A percentile compares a stretch with the other conserved stretches of the same genome.
Conservation (phyloP, 1,284 basidiomycete genomes). For the Moniliella sp. region DNA sequence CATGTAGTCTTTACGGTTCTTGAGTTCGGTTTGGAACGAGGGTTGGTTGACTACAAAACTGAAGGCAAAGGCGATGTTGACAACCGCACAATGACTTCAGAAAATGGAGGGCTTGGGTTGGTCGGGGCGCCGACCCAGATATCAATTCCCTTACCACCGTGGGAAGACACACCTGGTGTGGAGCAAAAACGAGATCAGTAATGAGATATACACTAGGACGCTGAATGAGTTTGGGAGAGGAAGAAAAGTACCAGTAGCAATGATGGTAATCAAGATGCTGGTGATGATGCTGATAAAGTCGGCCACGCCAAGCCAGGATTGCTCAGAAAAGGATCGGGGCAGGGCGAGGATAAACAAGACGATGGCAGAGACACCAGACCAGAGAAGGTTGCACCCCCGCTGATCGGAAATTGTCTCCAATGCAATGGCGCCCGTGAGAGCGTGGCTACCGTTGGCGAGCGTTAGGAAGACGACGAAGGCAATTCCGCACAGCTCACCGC, state of each 20-base stretch:
- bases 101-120: too few species aligned
- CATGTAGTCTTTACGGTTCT: slow-evolving; percentile 15
- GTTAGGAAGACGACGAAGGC: slow-evolving; percentile 3
- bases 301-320: slow-evolving; percentile 19
- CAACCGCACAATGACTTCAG: slow-evolving; percentile 8
- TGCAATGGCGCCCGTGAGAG: slow-evolving; percentile 17
- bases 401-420: slow-evolving; percentile 14
- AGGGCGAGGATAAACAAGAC: slow-evolving; percentile 19
- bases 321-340: slow-evolving; percentile 17
- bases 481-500: too few species aligned
- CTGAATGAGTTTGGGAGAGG: too few species aligned
- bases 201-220: too few species aligned
- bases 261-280: slow-evolving; percentile 17
- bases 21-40: slow-evolving; percentile 22
- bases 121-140: too few species aligned
- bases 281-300: slow-evolving; percentile 18
- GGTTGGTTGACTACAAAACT: slow-evolving; percentile 19
- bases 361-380: slow-evolving; percentile 17
- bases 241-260: slow-evolving; percentile 14
- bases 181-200: too few species aligned
- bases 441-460: slow-evolving; percentile 10
- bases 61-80: slow-evolving; percentile 24
- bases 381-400: slow-evolving; percentile 14
- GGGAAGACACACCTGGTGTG: too few species aligned
- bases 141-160: too few species aligned